Percentiles rank a stretch among this genome's conserved stretches.
phyloP scores from a whole-genome alignment of 768 basidiomycete species.

The Phaeotremella skinneri region DNA sequence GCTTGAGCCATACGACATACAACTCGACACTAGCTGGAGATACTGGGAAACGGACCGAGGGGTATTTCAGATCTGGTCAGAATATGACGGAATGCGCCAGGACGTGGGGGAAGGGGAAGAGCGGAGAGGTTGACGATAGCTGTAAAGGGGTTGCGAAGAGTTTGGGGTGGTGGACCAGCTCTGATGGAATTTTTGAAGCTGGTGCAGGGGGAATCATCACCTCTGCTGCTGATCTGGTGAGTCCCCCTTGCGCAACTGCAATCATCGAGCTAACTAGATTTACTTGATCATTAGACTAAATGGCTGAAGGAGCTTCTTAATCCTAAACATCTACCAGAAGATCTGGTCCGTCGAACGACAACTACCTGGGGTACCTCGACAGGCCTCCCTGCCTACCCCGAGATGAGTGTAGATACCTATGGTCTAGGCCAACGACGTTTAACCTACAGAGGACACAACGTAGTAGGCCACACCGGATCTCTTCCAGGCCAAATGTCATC shows the following conservation, averaged over 20 bases:
- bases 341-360: constrained; percentile 12
- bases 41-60: constrained; percentile 25
- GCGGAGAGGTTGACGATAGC: not conserved
- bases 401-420: constrained; percentile 25
- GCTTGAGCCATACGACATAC: constrained; percentile 31
- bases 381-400: constrained; percentile 2
- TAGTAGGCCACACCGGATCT: constrained; percentile 32
- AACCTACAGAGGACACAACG: constrained; percentile 32
- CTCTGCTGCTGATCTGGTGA: constrained; percentile 36
- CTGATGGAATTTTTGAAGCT: constrained; percentile 21
- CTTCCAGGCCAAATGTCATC: constrained; percentile 36
- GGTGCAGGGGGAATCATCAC: constrained; percentile 41
- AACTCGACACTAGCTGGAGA: constrained; percentile 19
- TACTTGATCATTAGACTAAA: constrained; percentile 19
- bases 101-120: not conserved
- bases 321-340: constrained; percentile 22
- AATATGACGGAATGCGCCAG: constrained; percentile 20
- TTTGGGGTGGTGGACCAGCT: constrained; percentile 20
- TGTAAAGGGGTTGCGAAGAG: constrained; percentile 5
- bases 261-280: constrained; percentile 2
- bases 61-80: constrained; percentile 12
- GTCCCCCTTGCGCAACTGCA: constrained; percentile 1
- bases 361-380: constrained; percentile 5
- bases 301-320: constrained; percentile 41
- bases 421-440: constrained; percentile 33